These are phyloP conservation scores for Myxozyma neotropica DNA, from an alignment of 805 yeast genomes.

Conservation along the genomic window DNA sequence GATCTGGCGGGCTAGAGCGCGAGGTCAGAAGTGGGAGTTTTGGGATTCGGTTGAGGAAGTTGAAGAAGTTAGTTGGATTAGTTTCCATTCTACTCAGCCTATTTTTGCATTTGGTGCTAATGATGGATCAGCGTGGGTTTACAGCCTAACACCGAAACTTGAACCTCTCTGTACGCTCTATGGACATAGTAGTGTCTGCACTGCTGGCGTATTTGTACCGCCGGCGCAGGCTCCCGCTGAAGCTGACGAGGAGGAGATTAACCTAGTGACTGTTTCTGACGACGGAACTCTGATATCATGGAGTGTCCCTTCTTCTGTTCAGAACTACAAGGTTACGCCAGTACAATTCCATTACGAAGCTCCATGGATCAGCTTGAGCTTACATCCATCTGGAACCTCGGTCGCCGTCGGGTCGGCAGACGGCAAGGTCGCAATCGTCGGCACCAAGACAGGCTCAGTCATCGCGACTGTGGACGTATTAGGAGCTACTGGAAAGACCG, in stretches of 20 bases:
- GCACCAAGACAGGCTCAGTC: conserved; percentile 70
- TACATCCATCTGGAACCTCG: conserved; percentile 53
- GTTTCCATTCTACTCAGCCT: conserved; percentile 74
- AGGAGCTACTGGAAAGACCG: conserved; percentile 45
- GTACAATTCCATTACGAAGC: conserved; percentile 74
- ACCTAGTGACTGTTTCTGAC: conserved; percentile 74
- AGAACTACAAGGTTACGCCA: conserved; percentile 65
- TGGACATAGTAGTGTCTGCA: conserved; percentile 78
- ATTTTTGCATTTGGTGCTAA: conserved; percentile 89
- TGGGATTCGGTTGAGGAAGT: conserved; percentile 77
- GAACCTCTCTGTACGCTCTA: conserved; percentile 50
- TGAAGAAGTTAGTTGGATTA: conserved; percentile 85
- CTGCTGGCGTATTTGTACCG: conserved; percentile 75
- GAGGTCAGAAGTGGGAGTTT: conserved; percentile 81
- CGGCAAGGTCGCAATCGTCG: conserved; percentile 79
- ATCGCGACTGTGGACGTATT: conserved; percentile 64
- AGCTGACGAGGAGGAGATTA: conserved; percentile 42
- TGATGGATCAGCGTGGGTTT: conserved; percentile 95
- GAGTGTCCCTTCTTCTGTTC: conserved; percentile 80
- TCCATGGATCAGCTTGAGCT: conserved; percentile 82
- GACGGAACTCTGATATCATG: conserved; percentile 86
- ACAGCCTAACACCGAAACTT: conserved; percentile 62
- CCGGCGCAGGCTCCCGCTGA: conserved; percentile 43
- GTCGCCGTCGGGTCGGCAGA: conserved; percentile 86
- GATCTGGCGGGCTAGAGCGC: conserved; percentile 68